phyloP scores from a whole-genome alignment of 306 rosid species.

The Luffa acutangula region DNA sequence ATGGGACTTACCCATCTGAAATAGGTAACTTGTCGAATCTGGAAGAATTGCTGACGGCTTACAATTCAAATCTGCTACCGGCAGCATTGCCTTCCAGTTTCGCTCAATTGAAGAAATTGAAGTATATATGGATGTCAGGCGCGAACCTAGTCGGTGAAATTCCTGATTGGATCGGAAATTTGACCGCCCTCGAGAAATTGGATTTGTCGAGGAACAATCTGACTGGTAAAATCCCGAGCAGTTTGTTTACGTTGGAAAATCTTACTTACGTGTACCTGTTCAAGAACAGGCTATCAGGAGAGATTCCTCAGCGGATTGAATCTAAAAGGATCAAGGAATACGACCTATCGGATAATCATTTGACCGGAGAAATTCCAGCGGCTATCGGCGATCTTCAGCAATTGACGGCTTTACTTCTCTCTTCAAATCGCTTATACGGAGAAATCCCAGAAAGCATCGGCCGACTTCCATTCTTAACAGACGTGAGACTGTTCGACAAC shows the following conservation, averaged over 20 bases:
- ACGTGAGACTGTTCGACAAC: constrained; percentile 28
- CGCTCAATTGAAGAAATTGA: constrained; percentile 43
- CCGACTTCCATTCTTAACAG: constrained; percentile 29
- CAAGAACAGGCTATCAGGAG: constrained; percentile 36
- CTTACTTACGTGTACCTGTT: constrained; percentile 27
- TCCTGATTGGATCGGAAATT: constrained; percentile 39
- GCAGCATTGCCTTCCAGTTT: constrained; percentile 26
- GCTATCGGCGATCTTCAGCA: constrained; percentile 45
- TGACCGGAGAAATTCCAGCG: constrained; percentile 40
- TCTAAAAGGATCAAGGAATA: constrained; percentile 24
- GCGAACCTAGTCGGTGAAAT: constrained; percentile 46
- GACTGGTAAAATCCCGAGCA: constrained; percentile 39
- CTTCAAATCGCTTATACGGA: constrained; percentile 33
- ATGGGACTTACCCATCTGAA: constrained; percentile 42
- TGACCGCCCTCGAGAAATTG: constrained; percentile 38
- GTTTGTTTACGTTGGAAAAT: constrained; percentile 37
- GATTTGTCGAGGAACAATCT: constrained; percentile 28
- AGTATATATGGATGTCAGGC: constrained; percentile 10
- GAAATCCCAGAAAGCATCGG: constrained; percentile 44
- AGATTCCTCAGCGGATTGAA: constrained; percentile 39
- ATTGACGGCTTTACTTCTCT: constrained; percentile 24
- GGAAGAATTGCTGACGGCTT: constrained; percentile 22
- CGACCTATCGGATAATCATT: constrained; percentile 33
- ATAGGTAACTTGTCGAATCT: constrained; percentile 53
- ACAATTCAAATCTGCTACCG: constrained; percentile 10